Conservation (phyloP, 495 filamentous ascomycete genomes). For the Corynascus novoguineensis region DNA sequence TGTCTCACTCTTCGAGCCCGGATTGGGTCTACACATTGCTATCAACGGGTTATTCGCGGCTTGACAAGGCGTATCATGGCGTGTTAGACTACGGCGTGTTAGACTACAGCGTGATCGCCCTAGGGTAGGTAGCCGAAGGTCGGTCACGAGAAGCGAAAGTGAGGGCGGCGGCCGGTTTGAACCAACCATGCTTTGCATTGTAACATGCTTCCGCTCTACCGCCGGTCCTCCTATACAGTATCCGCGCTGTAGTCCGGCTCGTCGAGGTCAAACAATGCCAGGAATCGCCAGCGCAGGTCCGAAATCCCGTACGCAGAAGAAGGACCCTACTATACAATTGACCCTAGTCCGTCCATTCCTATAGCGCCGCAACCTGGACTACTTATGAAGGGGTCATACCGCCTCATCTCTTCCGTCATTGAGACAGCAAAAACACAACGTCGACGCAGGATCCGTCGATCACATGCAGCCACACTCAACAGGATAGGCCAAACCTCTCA, state of each 20-base stretch:
- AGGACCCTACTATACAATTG: no score
- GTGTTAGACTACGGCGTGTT: background rate
- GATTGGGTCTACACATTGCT: background rate
- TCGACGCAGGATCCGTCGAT: background rate
- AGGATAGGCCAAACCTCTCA: background rate
- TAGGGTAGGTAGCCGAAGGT: no score
- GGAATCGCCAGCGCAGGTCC: background rate
- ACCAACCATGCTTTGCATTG: no score
- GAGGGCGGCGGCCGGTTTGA: no score
- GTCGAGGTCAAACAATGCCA: background rate
- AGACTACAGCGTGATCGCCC: background rate
- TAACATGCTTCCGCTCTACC: background rate
- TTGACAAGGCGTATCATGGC: slow-evolving; percentile 3
- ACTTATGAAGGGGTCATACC: no score
- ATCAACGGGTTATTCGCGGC: background rate
- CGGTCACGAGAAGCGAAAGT: no score
- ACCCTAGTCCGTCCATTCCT: no score
- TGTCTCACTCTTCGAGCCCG: background rate
- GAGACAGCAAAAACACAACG: background rate
- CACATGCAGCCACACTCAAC: slow-evolving; percentile 5
- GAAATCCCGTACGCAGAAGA: no score
- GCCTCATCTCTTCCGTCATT: background rate
- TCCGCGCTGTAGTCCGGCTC: background rate
- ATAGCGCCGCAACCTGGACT: no score
- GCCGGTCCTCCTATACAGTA: slow-evolving; percentile 3